Conservation (phyloP, 176 grass and related monocot species). For the Themeda triandra region DNA sequence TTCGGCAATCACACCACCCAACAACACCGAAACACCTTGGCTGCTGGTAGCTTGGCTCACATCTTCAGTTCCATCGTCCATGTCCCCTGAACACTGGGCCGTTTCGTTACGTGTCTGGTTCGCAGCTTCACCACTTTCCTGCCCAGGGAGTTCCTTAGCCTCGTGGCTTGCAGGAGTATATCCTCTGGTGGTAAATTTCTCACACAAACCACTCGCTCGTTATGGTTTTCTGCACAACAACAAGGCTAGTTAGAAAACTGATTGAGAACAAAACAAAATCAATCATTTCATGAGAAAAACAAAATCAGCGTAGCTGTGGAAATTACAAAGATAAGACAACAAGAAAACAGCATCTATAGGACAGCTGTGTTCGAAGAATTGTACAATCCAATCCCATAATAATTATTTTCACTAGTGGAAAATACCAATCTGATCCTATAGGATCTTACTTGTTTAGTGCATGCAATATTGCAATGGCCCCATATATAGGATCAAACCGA, state of each 20-base stretch:
- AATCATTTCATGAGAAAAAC: background rate
- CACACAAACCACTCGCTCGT: constrained; percentile 72
- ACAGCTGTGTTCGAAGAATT: background rate
- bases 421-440: background rate
- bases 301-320: too few species aligned
- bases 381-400: background rate
- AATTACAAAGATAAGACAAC: background rate
- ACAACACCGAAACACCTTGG: background rate
- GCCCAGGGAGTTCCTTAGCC: constrained; percentile 75
- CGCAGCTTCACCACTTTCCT: constrained; percentile 90
- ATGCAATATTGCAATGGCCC: background rate
- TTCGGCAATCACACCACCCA: background rate
- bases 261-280: background rate
- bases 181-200: constrained; percentile 74
- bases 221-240: constrained; percentile 68
- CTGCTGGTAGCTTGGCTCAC: constrained; percentile 30
- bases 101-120: constrained; percentile 76
- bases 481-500: background rate
- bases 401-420: background rate
- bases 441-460: background rate
- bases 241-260: background rate
- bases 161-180: constrained; percentile 70
- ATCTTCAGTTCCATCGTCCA: constrained; percentile 83
- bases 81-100: constrained; percentile 77
- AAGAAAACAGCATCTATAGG: background rate